phyloP scores from a whole-genome alignment of 352 stramenopile species.

The Phytophthora ohioensis region DNA sequence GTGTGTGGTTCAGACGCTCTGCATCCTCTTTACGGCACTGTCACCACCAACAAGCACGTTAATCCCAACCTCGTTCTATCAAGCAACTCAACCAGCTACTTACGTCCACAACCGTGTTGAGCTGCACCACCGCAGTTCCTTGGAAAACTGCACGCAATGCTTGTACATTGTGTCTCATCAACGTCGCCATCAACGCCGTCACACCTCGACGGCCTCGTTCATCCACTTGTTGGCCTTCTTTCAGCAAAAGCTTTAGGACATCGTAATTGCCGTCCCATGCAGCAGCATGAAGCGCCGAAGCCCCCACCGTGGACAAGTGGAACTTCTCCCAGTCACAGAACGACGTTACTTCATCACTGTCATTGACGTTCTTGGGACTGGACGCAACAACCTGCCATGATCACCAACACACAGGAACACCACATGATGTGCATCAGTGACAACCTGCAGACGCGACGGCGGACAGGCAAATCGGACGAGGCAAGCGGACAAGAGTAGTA shows the following conservation, averaged over 20 bases:
- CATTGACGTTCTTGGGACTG: slow-evolving; percentile 23
- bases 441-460: slow-evolving; percentile 30
- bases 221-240: slow-evolving; percentile 39
- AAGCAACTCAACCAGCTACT: not conserved
- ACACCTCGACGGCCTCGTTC: slow-evolving; percentile 33
- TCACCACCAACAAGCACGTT: not conserved
- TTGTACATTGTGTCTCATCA: slow-evolving; percentile 49
- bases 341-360: slow-evolving; percentile 30
- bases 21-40: slow-evolving; percentile 47
- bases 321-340: slow-evolving; percentile 52
- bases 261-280: slow-evolving; percentile 42
- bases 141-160: slow-evolving; percentile 48
- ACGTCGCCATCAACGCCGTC: slow-evolving; percentile 44
- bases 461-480: slow-evolving; percentile 36
- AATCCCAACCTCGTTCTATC: slow-evolving; percentile 3
- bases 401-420: slow-evolving; percentile 8
- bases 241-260: slow-evolving; percentile 40
- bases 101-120: slow-evolving; percentile 48
- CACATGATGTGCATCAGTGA: slow-evolving; percentile 29
- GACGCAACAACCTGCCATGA: slow-evolving; percentile 31
- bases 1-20: slow-evolving; percentile 34
- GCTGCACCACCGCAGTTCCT: slow-evolving; percentile 33
- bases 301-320: slow-evolving; percentile 43
- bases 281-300: slow-evolving; percentile 45
- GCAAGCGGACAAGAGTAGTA: slow-evolving; percentile 45